phyloP scores from a whole-genome alignment of 495 filamentous ascomycete species.

The Hypoxylon intermedium region DNA sequence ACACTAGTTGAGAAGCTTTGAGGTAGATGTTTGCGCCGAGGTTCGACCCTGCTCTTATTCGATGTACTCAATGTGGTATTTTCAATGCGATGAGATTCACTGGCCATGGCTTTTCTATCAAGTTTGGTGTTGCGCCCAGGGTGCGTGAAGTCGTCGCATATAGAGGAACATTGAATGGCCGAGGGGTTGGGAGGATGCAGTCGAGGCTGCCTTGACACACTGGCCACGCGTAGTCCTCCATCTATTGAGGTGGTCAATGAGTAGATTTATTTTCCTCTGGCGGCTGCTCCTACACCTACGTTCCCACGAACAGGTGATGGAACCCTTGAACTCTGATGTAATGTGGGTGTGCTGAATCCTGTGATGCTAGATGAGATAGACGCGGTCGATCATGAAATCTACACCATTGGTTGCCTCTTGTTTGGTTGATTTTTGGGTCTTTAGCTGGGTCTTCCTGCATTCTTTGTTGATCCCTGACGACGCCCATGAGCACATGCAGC shows the following conservation, averaged over 20 bases:
- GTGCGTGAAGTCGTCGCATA: constrained; percentile 12
- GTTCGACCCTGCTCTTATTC: constrained; percentile 16
- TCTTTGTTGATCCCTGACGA: constrained; percentile 20
- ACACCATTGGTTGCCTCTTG: constrained; percentile 25
- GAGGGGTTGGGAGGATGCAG: constrained; percentile 4
- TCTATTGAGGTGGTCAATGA: neutral
- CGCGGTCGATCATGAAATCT: constrained; percentile 8
- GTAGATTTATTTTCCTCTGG: constrained; percentile 20
- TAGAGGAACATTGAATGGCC: constrained; percentile 25
- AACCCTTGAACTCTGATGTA: constrained; percentile 15
- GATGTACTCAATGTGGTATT: constrained; percentile 3
- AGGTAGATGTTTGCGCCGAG: neutral
- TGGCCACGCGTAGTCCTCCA: constrained; percentile 6
- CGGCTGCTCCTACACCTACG: constrained; percentile 34
- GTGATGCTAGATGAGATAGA: constrained; percentile 16
- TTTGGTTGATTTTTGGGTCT: constrained; percentile 7
- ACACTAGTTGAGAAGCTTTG: neutral
- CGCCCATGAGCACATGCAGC: constrained; percentile 1
- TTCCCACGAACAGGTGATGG: constrained; percentile 22
- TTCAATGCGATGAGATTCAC: constrained; percentile 25
- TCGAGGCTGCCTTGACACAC: constrained; percentile 5
- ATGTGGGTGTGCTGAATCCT: constrained; percentile 7
- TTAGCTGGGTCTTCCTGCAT: constrained; percentile 5
- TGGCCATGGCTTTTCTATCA: constrained; percentile 19
- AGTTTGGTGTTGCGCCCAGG: constrained; percentile 5